A percentile compares a stretch with the other conserved stretches of the same genome.
Evolutionary conservation across 108 stramenopile species (phyloP).

Genomic region (Halocafeteria seosinensis): DNA sequence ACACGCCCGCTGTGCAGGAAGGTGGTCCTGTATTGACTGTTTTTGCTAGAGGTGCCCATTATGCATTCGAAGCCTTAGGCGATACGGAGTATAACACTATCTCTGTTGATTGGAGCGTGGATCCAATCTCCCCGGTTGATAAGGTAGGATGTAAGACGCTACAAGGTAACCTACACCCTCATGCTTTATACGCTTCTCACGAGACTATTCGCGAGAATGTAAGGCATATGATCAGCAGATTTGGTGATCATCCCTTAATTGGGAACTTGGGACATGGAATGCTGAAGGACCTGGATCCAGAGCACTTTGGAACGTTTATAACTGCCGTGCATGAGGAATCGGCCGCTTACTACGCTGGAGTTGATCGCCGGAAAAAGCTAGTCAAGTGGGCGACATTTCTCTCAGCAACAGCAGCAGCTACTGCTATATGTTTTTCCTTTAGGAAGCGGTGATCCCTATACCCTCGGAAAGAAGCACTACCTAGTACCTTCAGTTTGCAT

Average conservation of each 20-base stretch:
- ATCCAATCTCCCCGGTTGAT: slow-evolving; percentile 1
- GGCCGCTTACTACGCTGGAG: too few relatives aligned
- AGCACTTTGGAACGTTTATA: slow-evolving; percentile 5
- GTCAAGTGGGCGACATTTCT: too few relatives aligned
- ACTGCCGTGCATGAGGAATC: slow-evolving; percentile 12
- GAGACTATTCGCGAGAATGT: neutral
- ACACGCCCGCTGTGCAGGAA: slow-evolving; percentile 13
- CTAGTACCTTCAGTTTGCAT: too few relatives aligned
- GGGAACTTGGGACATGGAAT: slow-evolving; percentile 13
- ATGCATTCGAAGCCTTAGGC: slow-evolving; percentile 67
- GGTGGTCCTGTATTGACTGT: slow-evolving; percentile 85
- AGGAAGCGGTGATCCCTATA: too few relatives aligned
- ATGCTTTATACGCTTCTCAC: neutral
- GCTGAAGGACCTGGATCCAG: slow-evolving; percentile 5
- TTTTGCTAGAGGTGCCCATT: slow-evolving; percentile 85
- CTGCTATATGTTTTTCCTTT: too few relatives aligned
- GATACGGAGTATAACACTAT: slow-evolving; percentile 54
- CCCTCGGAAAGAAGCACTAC: too few relatives aligned
- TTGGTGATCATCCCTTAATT: slow-evolving; percentile 4
- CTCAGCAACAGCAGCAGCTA: too few relatives aligned
- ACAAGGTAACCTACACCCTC: slow-evolving; percentile 16
- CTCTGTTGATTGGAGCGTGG: slow-evolving; percentile 65
- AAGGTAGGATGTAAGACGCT: slow-evolving; percentile 1
- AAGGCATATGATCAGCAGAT: slow-evolving; percentile 1
- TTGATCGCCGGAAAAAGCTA: too few relatives aligned